These are phyloP conservation scores for Yamadazyma aaseri DNA, from an alignment of 1,139 yeast species.

Conservation along the genomic window DNA sequence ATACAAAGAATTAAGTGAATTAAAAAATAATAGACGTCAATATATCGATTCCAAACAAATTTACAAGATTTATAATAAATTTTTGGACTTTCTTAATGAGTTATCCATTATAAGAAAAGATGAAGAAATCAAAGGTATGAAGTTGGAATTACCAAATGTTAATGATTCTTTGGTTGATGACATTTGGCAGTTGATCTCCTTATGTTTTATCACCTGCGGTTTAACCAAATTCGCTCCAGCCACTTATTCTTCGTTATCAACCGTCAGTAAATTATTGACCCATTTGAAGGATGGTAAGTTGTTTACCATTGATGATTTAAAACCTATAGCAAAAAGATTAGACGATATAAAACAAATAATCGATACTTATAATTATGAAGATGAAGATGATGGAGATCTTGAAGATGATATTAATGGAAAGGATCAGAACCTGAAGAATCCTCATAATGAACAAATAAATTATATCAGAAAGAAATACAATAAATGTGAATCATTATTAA, in stretches of 20 bases:
- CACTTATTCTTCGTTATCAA: conserved; percentile 81
- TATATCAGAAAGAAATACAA: conserved; percentile 58
- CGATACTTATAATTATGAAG: conserved; percentile 33
- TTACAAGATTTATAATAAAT: conserved; percentile 51
- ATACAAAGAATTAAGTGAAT: conserved; percentile 47
- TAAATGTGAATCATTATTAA: conserved; percentile 55
- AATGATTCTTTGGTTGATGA: conserved; percentile 83
- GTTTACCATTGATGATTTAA: conserved; percentile 78
- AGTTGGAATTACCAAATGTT: conserved; percentile 35
- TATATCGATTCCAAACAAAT: conserved; percentile 67
- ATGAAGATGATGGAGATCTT: conserved; percentile 26
- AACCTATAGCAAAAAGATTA: conserved; percentile 70
- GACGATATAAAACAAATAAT: conserved; percentile 66
- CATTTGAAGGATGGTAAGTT: conserved; percentile 80
- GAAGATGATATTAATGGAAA: conserved; percentile 23
- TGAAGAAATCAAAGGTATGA: conserved; percentile 47
- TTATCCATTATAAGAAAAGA: conserved; percentile 49
- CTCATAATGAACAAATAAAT: conserved; percentile 54
- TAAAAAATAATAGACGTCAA: conserved; percentile 64
- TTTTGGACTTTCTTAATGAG: conserved; percentile 50
- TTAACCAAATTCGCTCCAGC: conserved; percentile 89
- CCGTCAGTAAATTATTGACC: conserved; percentile 77
- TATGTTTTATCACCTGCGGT: conserved; percentile 90
- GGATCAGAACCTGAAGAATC: conserved; percentile 17
- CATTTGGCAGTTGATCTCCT: conserved; percentile 78